phyloP scores from a whole-genome alignment of 371 early-diverging fungal species.

The Mortierella sp. region DNA sequence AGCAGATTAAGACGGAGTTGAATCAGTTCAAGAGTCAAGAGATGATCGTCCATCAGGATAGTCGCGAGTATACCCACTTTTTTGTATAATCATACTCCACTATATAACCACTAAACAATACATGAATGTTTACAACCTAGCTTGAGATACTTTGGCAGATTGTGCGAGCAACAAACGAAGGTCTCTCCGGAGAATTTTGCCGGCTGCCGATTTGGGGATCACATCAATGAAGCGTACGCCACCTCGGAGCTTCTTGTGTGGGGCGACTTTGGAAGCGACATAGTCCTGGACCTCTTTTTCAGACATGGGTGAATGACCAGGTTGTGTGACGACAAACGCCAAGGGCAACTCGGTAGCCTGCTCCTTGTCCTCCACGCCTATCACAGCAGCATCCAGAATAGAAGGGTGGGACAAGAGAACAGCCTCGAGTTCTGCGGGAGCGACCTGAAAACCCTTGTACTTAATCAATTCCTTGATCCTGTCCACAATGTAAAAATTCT shows the following conservation, averaged over 20 bases:
- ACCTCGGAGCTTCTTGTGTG: conserved; percentile 82
- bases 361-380: conserved; percentile 66
- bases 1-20: conserved; percentile 78
- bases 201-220: conserved; percentile 83
- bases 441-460: conserved; percentile 84
- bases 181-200: conserved; percentile 81
- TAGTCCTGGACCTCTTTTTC: conserved; percentile 60
- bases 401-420: conserved; percentile 70
- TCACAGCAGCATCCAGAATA: conserved; percentile 82
- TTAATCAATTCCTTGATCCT: conserved; percentile 83
- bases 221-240: conserved; percentile 75
- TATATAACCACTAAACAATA: no score
- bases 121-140: conserved; percentile 41
- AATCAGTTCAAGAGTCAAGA: conserved; percentile 80
- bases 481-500: conserved; percentile 72
- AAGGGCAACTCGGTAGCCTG: conserved; percentile 82
- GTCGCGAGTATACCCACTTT: conserved; percentile 75
- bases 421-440: conserved; percentile 83
- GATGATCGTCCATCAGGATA: conserved; percentile 79
- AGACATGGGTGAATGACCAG: conserved; percentile 27
- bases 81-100: background rate
- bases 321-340: conserved; percentile 74
- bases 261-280: conserved; percentile 69
- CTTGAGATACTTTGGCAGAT: conserved; percentile 11
- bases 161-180: conserved; percentile 45